Conservation (phyloP, 345 rosid species). For the Garcia nutans region DNA sequence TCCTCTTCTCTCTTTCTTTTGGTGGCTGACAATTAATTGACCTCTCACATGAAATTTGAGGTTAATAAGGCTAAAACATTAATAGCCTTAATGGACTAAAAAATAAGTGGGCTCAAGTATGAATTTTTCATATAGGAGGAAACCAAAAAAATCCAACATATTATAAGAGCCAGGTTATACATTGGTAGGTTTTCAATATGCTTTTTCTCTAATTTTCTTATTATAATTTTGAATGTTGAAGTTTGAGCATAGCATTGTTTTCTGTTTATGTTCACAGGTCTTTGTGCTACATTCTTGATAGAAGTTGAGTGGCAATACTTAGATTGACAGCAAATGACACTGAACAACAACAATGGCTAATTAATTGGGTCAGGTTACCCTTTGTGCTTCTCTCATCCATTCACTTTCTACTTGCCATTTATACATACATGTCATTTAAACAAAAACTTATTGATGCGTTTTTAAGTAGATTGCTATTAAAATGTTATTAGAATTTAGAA, state of each 20-base stretch:
- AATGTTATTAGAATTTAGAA: no score
- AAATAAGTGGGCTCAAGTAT: no score
- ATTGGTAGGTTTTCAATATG: slow-evolving; percentile 42
- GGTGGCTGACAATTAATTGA: no score
- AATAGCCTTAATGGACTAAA: no score
- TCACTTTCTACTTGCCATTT: slow-evolving; percentile 62
- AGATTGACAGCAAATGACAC: slow-evolving; percentile 37
- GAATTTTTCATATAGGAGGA: no score
- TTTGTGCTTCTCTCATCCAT: slow-evolving; percentile 41
- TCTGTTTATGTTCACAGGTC: slow-evolving; percentile 36
- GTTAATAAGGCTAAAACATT: no score
- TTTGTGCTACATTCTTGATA: slow-evolving; percentile 47
- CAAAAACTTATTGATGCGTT: no score
- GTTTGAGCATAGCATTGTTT: no score
- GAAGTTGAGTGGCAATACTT: slow-evolving; percentile 55
- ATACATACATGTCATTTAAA: slow-evolving; percentile 53
- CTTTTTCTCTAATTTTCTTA: neutral
- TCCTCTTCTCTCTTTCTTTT: no score
- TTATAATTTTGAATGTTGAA: neutral
- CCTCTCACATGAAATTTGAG: no score
- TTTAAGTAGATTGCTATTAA: no score
- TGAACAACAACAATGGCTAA: slow-evolving; percentile 49
- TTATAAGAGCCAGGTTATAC: slow-evolving; percentile 72
- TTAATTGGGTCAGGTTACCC: slow-evolving; percentile 40
- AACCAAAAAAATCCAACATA: no score